Percentiles rank a stretch among this genome's conserved stretches.
These are phyloP conservation scores for Lagenidium sp. DNA, from an alignment of 352 stramenopile genomes.

Conservation along the genomic window DNA sequence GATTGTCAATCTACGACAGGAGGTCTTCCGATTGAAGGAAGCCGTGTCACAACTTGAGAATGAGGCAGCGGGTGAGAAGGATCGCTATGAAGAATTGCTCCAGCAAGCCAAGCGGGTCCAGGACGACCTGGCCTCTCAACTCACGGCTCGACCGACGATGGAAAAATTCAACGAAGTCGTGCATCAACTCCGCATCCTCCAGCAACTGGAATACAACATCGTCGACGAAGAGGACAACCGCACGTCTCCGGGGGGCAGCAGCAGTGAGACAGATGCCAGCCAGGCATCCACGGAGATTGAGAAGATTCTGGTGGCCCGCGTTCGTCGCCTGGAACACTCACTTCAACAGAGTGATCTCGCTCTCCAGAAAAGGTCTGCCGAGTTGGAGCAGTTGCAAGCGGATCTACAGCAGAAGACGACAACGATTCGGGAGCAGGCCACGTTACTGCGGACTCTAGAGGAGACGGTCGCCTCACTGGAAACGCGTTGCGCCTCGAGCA, in stretches of 20 bases:
- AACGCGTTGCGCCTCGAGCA: constrained; percentile 17
- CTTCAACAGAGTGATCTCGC: constrained; percentile 55
- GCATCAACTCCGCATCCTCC: constrained; percentile 87
- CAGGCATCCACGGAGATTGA: constrained; percentile 28
- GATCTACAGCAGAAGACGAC: constrained; percentile 22
- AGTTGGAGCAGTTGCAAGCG: constrained; percentile 21
- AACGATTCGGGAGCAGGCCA: constrained; percentile 41
- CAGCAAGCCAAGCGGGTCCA: constrained; percentile 14
- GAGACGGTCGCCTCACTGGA: constrained; percentile 59
- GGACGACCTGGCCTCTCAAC: constrained; percentile 26
- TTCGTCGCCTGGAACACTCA: constrained; percentile 59
- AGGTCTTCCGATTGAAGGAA: constrained; percentile 53
- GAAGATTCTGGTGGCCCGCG: constrained; percentile 51
- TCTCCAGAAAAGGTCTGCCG: constrained; percentile 20
- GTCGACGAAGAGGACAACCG: constrained; percentile 45
- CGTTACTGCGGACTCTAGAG: constrained; percentile 47
- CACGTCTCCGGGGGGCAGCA: constrained; percentile 12
- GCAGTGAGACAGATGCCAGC: constrained; percentile 8
- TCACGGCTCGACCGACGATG: constrained; percentile 69
- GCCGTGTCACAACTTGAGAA: constrained; percentile 10
- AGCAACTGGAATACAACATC: constrained; percentile 88
- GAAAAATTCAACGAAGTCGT: constrained; percentile 84
- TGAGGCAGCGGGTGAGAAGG: constrained; percentile 19
- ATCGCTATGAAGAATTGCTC: constrained; percentile 21
- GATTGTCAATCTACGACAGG: constrained; percentile 41